These are phyloP conservation scores for Cicer judaicum DNA, from an alignment of 306 rosid genomes.

Conservation along the genomic window DNA sequence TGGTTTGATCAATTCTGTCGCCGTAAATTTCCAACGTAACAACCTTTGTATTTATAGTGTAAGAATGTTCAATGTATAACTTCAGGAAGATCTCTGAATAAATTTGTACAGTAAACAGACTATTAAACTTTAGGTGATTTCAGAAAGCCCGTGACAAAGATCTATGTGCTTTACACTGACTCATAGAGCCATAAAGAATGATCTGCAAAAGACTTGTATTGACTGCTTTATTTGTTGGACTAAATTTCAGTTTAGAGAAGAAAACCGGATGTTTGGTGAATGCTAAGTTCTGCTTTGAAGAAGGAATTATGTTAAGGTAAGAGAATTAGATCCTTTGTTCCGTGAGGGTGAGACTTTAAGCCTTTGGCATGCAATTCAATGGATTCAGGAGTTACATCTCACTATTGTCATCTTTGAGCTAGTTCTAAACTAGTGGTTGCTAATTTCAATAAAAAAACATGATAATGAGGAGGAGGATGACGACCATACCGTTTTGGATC, in stretches of 20 bases:
- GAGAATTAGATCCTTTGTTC: not conserved
- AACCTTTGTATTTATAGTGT: not conserved
- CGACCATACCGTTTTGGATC: too few species aligned
- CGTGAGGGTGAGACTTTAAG: too few species aligned
- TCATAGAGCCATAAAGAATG: conserved; percentile 9
- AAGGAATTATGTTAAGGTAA: conserved; percentile 2
- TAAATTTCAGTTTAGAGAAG: conserved; percentile 18
- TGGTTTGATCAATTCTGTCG: conserved; percentile 61
- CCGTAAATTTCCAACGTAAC: conserved; percentile 15
- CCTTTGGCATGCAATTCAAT: too few species aligned
- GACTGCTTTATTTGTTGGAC: conserved; percentile 14
- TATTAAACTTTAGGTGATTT: not conserved
- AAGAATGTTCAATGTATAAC: conserved; percentile 3
- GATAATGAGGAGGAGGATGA: too few species aligned
- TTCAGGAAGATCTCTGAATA: not conserved
- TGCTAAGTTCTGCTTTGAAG: conserved; percentile 1
- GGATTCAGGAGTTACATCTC: too few species aligned
- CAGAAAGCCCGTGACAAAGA: not conserved
- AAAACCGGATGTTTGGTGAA: not conserved
- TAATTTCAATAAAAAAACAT: too few species aligned
- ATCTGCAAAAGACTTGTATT: not conserved
- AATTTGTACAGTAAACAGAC: conserved; percentile 12
- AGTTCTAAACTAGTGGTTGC: too few species aligned
- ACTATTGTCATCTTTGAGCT: too few species aligned
- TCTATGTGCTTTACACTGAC: conserved; percentile 13